A percentile compares a stretch with the other conserved stretches of the same genome.
phyloP scores from a whole-genome alignment of 1,284 basidiomycete species.

The Lignosus rhinocerotis region DNA sequence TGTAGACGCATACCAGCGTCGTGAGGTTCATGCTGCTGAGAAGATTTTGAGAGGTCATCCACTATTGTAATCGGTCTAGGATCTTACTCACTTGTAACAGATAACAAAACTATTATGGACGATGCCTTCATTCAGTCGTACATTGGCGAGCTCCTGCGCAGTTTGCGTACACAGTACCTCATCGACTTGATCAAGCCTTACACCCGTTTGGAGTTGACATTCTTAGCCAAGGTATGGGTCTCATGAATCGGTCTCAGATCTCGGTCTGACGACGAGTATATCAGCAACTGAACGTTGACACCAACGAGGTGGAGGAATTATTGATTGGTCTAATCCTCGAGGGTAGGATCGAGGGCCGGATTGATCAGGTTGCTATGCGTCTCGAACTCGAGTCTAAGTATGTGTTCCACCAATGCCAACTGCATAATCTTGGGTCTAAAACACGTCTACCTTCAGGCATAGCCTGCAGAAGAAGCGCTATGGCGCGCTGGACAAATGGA shows the following conservation, averaged over 20 bases:
- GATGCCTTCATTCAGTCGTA: conserved; percentile 92
- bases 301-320: conserved; percentile 88
- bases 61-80: not conserved
- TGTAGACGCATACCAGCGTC: conserved; percentile 92
- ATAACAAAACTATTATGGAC: conserved; percentile 95
- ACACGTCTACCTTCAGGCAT: conserved; percentile 51
- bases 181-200: conserved; percentile 98
- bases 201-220: conserved; percentile 87
- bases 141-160: conserved; percentile 93
- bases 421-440: conserved; percentile 1
- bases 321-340: conserved; percentile 94
- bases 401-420: conserved; percentile 32
- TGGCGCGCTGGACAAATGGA: conserved; percentile 80
- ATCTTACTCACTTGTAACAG: conserved; percentile 40
- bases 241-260: not conserved
- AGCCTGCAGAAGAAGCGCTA: conserved; percentile 84
- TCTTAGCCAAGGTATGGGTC: conserved; percentile 77
- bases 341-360: conserved; percentile 91
- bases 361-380: conserved; percentile 93
- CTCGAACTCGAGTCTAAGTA: conserved; percentile 89
- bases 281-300: conserved; percentile 91
- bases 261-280: not conserved
- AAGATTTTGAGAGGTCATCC: conserved; percentile 82
- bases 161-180: conserved; percentile 92
- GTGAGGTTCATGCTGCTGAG: conserved; percentile 96